Conservation (phyloP, 768 basidiomycete genomes). For the Tulasnella calospora region DNA sequence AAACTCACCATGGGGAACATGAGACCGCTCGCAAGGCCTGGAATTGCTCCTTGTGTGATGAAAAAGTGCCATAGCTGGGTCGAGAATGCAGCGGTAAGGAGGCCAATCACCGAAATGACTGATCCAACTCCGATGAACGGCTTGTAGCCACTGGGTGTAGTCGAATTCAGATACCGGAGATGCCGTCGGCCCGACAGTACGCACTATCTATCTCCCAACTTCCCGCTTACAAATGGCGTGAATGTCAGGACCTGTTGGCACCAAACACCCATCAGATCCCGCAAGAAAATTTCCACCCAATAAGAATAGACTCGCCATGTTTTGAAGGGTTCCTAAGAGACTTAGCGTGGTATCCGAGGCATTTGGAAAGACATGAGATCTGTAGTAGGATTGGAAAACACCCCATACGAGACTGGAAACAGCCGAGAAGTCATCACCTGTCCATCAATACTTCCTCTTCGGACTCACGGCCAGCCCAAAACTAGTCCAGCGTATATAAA, state of each 20-base stretch:
- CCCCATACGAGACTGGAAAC: slow-evolving; percentile 25
- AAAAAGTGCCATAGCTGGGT: slow-evolving; percentile 29
- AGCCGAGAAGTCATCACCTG: neutral
- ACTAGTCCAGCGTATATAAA: slow-evolving; percentile 24
- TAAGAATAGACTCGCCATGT: slow-evolving; percentile 4
- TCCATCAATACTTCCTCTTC: neutral
- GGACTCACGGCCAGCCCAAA: slow-evolving; percentile 20
- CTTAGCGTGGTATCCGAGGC: slow-evolving; percentile 22
- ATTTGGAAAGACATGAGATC: slow-evolving; percentile 25
- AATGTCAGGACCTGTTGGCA: slow-evolving; percentile 24
- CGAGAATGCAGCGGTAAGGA: slow-evolving; percentile 26
- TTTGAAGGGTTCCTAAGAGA: slow-evolving; percentile 24
- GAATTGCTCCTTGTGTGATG: slow-evolving; percentile 27
- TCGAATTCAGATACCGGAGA: neutral
- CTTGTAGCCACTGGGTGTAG: slow-evolving; percentile 23
- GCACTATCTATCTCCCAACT: slow-evolving; percentile 29
- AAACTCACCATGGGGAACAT: slow-evolving; percentile 24
- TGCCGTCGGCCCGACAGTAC: neutral
- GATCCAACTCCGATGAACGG: slow-evolving; percentile 27
- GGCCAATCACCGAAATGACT: neutral
- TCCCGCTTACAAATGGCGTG: slow-evolving; percentile 27
- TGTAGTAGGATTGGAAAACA: slow-evolving; percentile 28
- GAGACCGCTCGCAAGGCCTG: slow-evolving; percentile 19
- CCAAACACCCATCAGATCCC: neutral
- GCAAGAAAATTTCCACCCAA: neutral